Evolutionary conservation across 345 rosid species (phyloP), one percentile per base, ranked within the genome.

Genomic region (Psidium guajava): DNA sequence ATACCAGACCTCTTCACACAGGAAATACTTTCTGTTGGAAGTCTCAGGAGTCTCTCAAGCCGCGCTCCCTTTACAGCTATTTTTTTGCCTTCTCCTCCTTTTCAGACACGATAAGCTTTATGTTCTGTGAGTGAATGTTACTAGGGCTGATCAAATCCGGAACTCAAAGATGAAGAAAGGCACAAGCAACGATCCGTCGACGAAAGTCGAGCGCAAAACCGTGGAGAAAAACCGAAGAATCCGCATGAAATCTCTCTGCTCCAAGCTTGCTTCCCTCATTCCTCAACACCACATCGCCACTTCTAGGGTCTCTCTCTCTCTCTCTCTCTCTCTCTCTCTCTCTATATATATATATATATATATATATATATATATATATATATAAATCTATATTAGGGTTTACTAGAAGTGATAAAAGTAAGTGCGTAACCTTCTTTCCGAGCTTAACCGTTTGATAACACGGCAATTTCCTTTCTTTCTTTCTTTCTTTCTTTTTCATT

Each of bases 201-300:
- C 85, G 1, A 88, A 82, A 75, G 85, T 82, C 81, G 93, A 92
- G 36, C 87, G 95, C 75, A 92, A 92, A 83, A 87, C 86, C 3
- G 86, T 90, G 22, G 95, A 93, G 88, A 93, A 85, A 86, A 89
- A 92, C 74, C 90, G 94, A 27, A 92, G 95, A 83, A 80, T 86
- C 75, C 93, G 85, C 82, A 92, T 92, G 95, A 93, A 92, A 52
- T 59, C 14, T 69, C 82, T 92, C 82, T 90, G 92, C 87, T 85
- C 88, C 59, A 80, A 89, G 86, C 94, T 93, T 83, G 83, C 86
- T 51, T 90, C 94, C 57, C 86, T 92, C 16, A 24, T 93, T 83
- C 90, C 93, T 86, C 85, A 87, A 25, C 87, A 84, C 28, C 84
- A 69, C 77, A 85, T 85, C 82, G 82, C 85, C 81, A 47, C 88